phyloP scores from a whole-genome alignment of 768 basidiomycete species.

The Omphalotus guepiniiformis region DNA sequence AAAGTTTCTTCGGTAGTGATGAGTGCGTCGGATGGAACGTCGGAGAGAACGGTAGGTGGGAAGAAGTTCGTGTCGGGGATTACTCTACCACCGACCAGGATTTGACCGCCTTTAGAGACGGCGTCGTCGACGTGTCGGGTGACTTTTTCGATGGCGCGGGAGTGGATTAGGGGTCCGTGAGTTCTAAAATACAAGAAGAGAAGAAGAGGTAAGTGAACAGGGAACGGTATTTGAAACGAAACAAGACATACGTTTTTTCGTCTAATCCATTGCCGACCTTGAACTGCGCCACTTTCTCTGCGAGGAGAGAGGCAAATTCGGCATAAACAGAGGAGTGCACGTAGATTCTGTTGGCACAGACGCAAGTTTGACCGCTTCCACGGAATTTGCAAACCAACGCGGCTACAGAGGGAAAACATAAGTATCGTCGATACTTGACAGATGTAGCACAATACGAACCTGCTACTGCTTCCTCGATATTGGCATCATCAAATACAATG shows the following conservation, averaged over 20 bases:
- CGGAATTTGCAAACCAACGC: constrained; percentile 81
- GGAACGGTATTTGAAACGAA: neutral
- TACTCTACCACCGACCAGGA: constrained; percentile 85
- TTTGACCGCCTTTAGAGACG: constrained; percentile 74
- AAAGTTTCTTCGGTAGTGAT: constrained; percentile 90
- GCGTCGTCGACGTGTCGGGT: constrained; percentile 86
- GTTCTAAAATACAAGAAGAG: constrained; percentile 45
- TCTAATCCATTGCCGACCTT: constrained; percentile 89
- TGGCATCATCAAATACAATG: constrained; percentile 95
- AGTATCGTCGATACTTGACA: neutral
- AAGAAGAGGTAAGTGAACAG: neutral
- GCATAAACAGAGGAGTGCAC: constrained; percentile 91
- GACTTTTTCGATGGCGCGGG: constrained; percentile 82
- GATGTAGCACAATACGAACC: constrained; percentile 34
- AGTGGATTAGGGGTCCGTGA: constrained; percentile 93
- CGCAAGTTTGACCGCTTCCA: constrained; percentile 75
- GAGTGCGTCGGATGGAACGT: constrained; percentile 67
- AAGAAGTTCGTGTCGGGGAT: constrained; percentile 65
- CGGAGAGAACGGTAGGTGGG: constrained; percentile 82
- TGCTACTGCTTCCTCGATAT: constrained; percentile 87
- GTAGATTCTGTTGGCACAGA: constrained; percentile 89
- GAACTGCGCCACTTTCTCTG: constrained; percentile 77
- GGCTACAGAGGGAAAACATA: constrained; percentile 36
- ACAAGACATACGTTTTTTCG: constrained; percentile 54
- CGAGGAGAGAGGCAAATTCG: constrained; percentile 84